phyloP scores from a whole-genome alignment of 2,329 filamentous ascomycete species.

The Sarocladium strictum region DNA sequence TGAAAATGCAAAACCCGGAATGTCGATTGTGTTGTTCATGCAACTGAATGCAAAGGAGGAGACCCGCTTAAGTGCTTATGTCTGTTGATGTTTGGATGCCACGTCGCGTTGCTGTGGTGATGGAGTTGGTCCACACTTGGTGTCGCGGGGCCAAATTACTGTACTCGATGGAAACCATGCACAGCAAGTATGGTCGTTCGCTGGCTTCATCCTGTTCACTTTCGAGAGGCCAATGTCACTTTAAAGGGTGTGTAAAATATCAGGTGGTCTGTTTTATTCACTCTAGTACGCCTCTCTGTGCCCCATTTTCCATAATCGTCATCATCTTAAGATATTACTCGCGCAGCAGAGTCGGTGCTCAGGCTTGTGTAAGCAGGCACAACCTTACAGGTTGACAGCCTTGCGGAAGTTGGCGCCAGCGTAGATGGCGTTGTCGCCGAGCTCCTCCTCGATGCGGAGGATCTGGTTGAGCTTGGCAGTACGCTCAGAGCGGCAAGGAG shows the following conservation, averaged over 20 bases:
- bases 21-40: background rate
- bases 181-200: too few species aligned
- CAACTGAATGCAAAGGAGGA: background rate
- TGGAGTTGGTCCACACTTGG: background rate
- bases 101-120: conserved; percentile 12
- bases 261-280: background rate
- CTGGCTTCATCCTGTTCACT: too few species aligned
- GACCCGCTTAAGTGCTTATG: background rate
- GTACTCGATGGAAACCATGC: too few species aligned
- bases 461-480: conserved; percentile 99
- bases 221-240: too few species aligned
- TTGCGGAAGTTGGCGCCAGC: conserved; percentile 90
- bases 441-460: conserved; percentile 98
- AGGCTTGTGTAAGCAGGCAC: background rate
- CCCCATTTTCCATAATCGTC: background rate
- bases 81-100: conserved; percentile 10
- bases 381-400: conserved; percentile 73
- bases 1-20: background rate
- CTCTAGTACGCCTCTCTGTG: conserved; percentile 1
- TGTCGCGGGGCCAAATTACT: too few species aligned
- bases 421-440: conserved; percentile 85
- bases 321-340: background rate
- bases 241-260: too few species aligned
- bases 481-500: conserved; percentile 92
- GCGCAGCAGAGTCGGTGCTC: background rate